Base-by-base conservation (phyloP, 1,284 basidiomycete genomes). In the Pholiota adiposa region DNA sequence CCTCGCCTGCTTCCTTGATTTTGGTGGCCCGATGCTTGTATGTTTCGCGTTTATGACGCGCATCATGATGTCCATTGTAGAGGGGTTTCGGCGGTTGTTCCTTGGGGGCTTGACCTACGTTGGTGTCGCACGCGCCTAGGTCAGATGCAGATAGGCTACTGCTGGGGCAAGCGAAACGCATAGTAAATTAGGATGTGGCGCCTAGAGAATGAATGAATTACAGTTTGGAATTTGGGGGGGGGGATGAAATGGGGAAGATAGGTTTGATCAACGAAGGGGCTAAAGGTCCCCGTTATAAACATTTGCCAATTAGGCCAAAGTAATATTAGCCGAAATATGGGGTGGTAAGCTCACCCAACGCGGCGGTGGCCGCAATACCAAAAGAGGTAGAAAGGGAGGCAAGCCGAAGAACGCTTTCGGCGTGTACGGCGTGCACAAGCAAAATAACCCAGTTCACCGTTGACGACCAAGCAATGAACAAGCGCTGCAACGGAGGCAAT, bases 291-390 rank as follows among this genome's bases (percentile, higher is more conserved):
- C 34, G 50, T 63, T 57, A 59, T 63, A 57, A 46, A 33, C 44
- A 63, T 57, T 60, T 51, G 48, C 18, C 48, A 58, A 59, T 56
- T 60, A 29, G 62, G 52, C 38, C 56, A 55, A 58, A 48, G 51
- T 18, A 16, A 23, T 11, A 3, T 19, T 34, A n/a, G 9, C 51
- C 36, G 38, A 43, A 21, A 41, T 43, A 31, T 19, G 25, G 23
- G 38, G 36, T n/a, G n/a, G n/a, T n/a, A n/a, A n/a, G 52, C 52
- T 27, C 27, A 9, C 25, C 19, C 52, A 27, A 49, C 46, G n/a
- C 18, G n/a, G n/a, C 25, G 27, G n/a, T 8, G 25, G 46, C 27
- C 23, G 33, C 54, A 36, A 19, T 14, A 21, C 14, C 33, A 27
- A 36, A 40, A 19, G n/a, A 29, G 21, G 25, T 33, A 5, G 23